Base-by-base conservation (phyloP, 2,329 filamentous ascomycete species). In the Orbilia javanica region DNA sequence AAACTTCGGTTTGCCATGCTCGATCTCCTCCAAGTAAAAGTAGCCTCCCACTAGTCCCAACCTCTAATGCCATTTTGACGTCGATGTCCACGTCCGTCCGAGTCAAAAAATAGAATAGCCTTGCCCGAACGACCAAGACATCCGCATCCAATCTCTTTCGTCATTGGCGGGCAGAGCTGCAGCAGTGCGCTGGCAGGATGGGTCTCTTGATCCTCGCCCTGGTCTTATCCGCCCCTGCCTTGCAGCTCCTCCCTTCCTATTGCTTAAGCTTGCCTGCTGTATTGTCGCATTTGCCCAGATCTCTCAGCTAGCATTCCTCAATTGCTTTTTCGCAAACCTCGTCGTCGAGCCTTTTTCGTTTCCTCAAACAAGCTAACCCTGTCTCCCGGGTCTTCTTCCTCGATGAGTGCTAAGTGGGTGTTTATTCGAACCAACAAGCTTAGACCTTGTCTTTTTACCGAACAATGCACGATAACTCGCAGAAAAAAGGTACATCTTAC, bases 91-190 rank as follows among this genome's bases (percentile, higher is more conserved):
- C 66, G 60, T 71, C 73, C 60, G 29, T 71, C 73, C 66, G 39
- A 77, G 66, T 70, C 66, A 77, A 77, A 77, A 77, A 77, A 77
- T 77, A 77, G 73, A 70, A 77, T 71, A 65, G 73, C 73, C 73
- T 70, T 70, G 73, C 60, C 66, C 66, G 65, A 73, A 60, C 29
- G 11, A 57, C 62, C 62, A 73, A 73, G 69, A 73, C 60, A 73
- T 73, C 46, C 60, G 50, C 50, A 71, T 57, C 36, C 7, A 50
- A 64, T 69, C 65, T 50, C 73, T 77, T 77, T 77, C 73, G 73
- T 71, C 73, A 71, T 77, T 77, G 73, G 73, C 66, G 66, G 73
- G 73, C 66, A 70, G 2, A 70, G 66, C 73, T 77, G 73, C 73
- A 71, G 73, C 73, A 65, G 66, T 77, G 73, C 73, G 73, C 66